phyloP scores from a whole-genome alignment of 2,329 filamentous ascomycete genomes.

The Ambrosiella cleistominuta region DNA sequence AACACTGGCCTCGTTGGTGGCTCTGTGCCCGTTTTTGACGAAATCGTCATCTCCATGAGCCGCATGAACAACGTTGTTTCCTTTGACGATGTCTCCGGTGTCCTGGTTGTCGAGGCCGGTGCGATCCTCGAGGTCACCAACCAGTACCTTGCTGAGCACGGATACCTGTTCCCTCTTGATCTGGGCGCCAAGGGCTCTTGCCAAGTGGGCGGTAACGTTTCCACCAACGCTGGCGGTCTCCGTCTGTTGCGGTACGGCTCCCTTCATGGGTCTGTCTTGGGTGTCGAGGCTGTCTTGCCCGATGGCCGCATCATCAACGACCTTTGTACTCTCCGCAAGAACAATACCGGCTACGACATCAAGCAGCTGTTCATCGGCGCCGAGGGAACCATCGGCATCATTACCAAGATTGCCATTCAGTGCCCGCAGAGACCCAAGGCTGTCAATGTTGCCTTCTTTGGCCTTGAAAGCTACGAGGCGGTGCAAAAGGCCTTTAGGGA shows the following conservation, averaged over 20 bases:
- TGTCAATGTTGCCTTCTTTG: conserved; percentile 89
- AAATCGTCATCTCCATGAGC: conserved; percentile 81
- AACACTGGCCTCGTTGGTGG: conserved; percentile 94
- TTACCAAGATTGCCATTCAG: conserved; percentile 76
- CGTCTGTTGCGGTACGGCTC: conserved; percentile 83
- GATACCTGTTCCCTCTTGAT: conserved; percentile 86
- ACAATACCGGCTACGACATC: conserved; percentile 95
- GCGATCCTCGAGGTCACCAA: conserved; percentile 82
- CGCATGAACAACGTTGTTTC: conserved; percentile 83
- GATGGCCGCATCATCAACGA: conserved; percentile 88
- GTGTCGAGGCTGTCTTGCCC: conserved; percentile 81
- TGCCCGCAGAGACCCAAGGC: conserved; percentile 77
- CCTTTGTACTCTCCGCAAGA: conserved; percentile 76
- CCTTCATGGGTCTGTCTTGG: conserved; percentile 80
- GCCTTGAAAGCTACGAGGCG: conserved; percentile 76
- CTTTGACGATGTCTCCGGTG: conserved; percentile 85
- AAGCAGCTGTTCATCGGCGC: conserved; percentile 94
- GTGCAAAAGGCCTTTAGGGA: conserved; percentile 72
- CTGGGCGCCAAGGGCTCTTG: conserved; percentile 96
- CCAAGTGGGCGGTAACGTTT: conserved; percentile 87
- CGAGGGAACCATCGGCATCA: conserved; percentile 86
- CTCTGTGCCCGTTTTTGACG: conserved; percentile 91
- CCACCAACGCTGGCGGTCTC: conserved; percentile 87
- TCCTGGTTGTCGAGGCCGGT: conserved; percentile 78
- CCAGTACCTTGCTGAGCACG: conserved; percentile 62